These are phyloP conservation scores for Podaxis pistillaris DNA, from an alignment of 768 basidiomycete genomes.

Conservation along the genomic window DNA sequence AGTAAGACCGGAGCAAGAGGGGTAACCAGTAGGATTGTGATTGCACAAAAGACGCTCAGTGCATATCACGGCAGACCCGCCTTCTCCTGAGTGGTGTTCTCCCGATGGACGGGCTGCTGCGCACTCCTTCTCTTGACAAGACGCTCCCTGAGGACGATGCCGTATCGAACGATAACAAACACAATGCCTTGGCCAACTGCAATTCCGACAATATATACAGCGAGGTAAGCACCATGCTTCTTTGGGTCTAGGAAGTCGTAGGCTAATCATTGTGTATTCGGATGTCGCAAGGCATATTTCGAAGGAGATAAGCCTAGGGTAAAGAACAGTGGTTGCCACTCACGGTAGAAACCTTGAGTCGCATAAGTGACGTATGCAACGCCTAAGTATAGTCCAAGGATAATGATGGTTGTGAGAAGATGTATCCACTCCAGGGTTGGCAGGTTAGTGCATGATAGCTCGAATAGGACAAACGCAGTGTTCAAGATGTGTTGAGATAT, in stretches of 20 bases:
- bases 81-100: neutral
- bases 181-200: conserved; percentile 47
- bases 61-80: neutral
- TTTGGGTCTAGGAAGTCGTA: conserved; percentile 65
- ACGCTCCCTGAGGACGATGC: conserved; percentile 36
- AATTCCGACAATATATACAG: conserved; percentile 65
- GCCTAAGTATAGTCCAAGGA: conserved; percentile 58
- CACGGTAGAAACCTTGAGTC: conserved; percentile 65
- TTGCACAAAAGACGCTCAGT: no score
- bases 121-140: neutral
- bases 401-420: conserved; percentile 42
- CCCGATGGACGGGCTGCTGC: neutral
- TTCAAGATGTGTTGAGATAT: conserved; percentile 65
- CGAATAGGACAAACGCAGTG: conserved; percentile 51
- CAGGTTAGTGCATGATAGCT: conserved; percentile 53
- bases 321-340: conserved; percentile 22
- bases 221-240: conserved; percentile 40
- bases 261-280: conserved; percentile 33
- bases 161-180: conserved; percentile 46
- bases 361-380: conserved; percentile 66
- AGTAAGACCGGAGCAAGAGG: no score
- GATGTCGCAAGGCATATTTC: neutral
- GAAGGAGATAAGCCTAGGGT: neutral
- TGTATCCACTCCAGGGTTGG: conserved; percentile 53
- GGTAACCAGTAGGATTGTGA: no score